Evolutionary conservation across 306 rosid species (phyloP).

Genomic region (Geum urbanum): DNA sequence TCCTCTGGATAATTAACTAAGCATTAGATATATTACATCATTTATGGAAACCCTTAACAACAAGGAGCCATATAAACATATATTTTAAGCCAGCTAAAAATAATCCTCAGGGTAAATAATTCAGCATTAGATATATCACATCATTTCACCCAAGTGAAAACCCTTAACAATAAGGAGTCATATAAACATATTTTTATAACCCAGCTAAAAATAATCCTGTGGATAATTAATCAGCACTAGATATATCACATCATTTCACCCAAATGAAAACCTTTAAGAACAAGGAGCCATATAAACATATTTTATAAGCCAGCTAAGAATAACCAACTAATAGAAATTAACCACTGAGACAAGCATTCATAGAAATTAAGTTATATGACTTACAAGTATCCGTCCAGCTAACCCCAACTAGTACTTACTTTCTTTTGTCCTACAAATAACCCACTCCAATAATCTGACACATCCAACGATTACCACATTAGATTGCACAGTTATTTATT

Average conservation of each 20-base stretch:
- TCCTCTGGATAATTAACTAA: slow-evolving; percentile 42
- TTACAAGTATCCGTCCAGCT: background rate
- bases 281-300: background rate
- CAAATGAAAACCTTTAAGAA: too few relatives aligned
- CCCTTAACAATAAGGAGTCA: too few relatives aligned
- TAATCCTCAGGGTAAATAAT: slow-evolving; percentile 53
- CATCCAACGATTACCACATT: background rate
- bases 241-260: background rate
- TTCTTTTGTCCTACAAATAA: background rate
- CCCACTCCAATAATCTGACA: background rate
- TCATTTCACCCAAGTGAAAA: background rate
- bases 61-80: background rate
- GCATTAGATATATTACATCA: background rate
- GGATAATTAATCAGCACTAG: slow-evolving; percentile 11
- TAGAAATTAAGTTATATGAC: background rate
- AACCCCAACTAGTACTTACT: background rate
- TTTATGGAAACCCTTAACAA: background rate
- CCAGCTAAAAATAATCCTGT: slow-evolving; percentile 49
- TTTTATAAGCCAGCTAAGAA: slow-evolving; percentile 5
- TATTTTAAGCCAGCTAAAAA: slow-evolving; percentile 2
- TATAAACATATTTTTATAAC: background rate
- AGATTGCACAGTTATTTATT: background rate
- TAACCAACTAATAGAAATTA: slow-evolving; percentile 25
- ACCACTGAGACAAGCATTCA: background rate
- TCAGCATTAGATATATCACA: background rate